These are phyloP conservation scores for Calvatia gigantea DNA, from an alignment of 768 basidiomycete species.

Conservation along the genomic window DNA sequence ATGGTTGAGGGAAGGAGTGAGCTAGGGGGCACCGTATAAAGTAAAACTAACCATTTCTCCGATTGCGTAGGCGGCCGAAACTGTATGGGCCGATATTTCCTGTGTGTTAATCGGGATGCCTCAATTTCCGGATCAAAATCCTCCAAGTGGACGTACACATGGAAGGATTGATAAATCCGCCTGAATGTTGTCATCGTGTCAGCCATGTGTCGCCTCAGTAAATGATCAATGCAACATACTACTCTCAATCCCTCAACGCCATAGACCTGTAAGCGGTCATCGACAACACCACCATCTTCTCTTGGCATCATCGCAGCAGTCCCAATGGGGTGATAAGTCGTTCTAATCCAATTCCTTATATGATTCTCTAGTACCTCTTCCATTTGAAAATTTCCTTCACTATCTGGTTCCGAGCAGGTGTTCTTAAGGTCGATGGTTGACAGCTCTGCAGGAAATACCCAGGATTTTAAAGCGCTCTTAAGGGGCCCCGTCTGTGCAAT, in stretches of 20 bases:
- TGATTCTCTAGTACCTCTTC: background rate
- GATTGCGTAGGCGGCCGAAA: slow-evolving; percentile 2
- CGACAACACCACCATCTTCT: slow-evolving; percentile 30
- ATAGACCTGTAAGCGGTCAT: slow-evolving; percentile 26
- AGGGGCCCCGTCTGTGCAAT: slow-evolving; percentile 11
- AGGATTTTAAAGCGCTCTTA: slow-evolving; percentile 1
- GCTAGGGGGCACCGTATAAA: background rate
- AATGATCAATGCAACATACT: slow-evolving; percentile 22
- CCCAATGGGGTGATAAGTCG: slow-evolving; percentile 15
- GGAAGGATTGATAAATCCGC: slow-evolving; percentile 9
- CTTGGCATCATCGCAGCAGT: slow-evolving; percentile 26
- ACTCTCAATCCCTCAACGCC: slow-evolving; percentile 28
- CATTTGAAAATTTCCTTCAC: background rate
- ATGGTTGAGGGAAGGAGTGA: background rate
- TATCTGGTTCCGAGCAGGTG: background rate
- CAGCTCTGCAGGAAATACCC: background rate
- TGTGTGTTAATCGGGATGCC: background rate
- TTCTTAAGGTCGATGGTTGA: slow-evolving; percentile 3
- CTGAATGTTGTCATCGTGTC: background rate
- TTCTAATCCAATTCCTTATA: background rate
- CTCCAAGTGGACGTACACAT: background rate
- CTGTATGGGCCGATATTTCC: slow-evolving; percentile 2
- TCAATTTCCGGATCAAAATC: background rate
- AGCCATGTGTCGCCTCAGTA: slow-evolving; percentile 1
- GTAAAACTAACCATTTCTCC: slow-evolving; percentile 8